Percentiles rank a stretch among this genome's conserved stretches.
Conservation (phyloP, 257 asterid species). For the Fraxinus cuspidata region DNA sequence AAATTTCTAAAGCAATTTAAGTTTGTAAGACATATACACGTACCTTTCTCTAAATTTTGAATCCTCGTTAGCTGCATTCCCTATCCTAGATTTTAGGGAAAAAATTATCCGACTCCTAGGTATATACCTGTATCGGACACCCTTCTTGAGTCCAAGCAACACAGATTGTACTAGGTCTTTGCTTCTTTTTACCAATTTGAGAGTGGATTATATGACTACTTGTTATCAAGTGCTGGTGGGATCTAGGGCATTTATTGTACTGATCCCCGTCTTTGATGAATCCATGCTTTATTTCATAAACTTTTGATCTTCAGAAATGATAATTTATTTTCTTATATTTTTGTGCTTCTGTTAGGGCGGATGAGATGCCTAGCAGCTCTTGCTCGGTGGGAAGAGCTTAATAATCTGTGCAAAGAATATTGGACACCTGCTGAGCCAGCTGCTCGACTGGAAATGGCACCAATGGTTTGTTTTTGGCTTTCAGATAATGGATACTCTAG, state of each 20-base stretch:
- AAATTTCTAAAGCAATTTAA: too few species aligned
- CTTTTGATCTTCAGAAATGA: conserved; percentile 17
- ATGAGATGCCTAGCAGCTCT: conserved; percentile 99
- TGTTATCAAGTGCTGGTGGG: neutral
- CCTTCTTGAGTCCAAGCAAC: too few species aligned
- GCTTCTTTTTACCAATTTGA: conserved; percentile 4
- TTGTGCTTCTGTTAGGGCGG: conserved; percentile 57
- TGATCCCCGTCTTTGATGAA: neutral
- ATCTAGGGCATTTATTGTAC: conserved; percentile 5
- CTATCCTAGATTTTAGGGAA: too few species aligned
- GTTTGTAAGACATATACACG: too few species aligned
- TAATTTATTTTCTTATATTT: conserved; percentile 3
- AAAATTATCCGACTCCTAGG: too few species aligned
- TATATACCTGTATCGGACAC: too few species aligned
- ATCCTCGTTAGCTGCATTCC: too few species aligned
- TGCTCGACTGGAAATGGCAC: conserved; percentile 99
- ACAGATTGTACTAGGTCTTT: neutral
- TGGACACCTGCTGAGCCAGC: conserved; percentile 99
- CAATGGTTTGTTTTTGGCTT: conserved; percentile 65
- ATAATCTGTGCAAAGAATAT: conserved; percentile 90
- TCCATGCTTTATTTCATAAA: conserved; percentile 4
- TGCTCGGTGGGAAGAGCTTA: conserved; percentile 99
- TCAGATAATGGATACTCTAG: conserved; percentile 14
- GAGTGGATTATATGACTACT: neutral
- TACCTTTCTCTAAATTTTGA: too few species aligned